These are phyloP conservation scores for Boletus barrowsii DNA, from an alignment of 768 basidiomycete species.

Conservation along the genomic window DNA sequence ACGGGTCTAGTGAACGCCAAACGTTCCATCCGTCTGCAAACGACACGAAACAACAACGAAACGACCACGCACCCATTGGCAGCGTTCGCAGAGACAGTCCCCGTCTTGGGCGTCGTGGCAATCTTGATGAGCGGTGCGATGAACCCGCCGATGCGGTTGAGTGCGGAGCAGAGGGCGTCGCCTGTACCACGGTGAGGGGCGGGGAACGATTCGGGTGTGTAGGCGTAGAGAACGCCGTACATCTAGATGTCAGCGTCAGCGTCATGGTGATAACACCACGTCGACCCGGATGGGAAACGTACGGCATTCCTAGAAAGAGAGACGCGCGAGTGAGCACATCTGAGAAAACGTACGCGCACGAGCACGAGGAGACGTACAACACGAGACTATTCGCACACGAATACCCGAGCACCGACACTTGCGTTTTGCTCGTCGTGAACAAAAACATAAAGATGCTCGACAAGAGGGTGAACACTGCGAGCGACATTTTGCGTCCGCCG, in stretches of 20 bases:
- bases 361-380: constrained; percentile 28
- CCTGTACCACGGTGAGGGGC: constrained; percentile 56
- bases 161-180: constrained; percentile 45
- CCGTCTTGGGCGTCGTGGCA: constrained; percentile 35
- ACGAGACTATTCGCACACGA: constrained; percentile 44
- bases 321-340: not conserved
- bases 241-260: constrained; percentile 26
- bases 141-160: constrained; percentile 48
- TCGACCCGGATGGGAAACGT: not conserved
- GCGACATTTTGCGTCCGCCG: constrained; percentile 47
- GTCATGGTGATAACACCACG: not conserved
- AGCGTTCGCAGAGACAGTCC: constrained; percentile 26
- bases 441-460: constrained; percentile 47
- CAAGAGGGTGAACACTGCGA: constrained; percentile 42
- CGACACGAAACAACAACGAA: too few relatives aligned
- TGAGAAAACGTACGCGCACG: too few relatives aligned
- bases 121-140: constrained; percentile 51
- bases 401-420: constrained; percentile 41
- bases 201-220: constrained; percentile 60
- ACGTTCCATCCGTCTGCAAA: too few relatives aligned
- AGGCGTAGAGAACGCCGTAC: constrained; percentile 55
- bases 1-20: constrained; percentile 34
- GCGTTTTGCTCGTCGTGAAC: constrained; percentile 46
- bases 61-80: constrained; percentile 34
- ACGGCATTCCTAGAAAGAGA: constrained; percentile 34